Conservation (phyloP, 2,329 filamentous ascomycete genomes). For the Colletotrichum lindemuthianum region DNA sequence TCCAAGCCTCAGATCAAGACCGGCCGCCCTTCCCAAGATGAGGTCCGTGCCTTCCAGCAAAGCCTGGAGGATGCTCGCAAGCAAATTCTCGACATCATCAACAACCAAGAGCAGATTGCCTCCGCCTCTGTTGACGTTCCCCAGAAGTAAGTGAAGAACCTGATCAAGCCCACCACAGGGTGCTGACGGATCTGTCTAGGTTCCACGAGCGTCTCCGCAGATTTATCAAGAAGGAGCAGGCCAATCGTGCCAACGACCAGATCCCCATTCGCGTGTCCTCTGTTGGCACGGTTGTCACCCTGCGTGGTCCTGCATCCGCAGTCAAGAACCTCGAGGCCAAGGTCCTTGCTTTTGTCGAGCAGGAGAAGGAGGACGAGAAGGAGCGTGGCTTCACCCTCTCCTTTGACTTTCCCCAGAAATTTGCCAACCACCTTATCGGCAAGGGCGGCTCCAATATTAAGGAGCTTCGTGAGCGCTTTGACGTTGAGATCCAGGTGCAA, state of each 20-base stretch:
- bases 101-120: constrained; percentile 66
- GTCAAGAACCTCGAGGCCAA: constrained; percentile 79
- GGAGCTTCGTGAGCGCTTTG: constrained; percentile 73
- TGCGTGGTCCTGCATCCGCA: constrained; percentile 79
- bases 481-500: constrained; percentile 85
- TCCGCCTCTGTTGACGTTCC: constrained; percentile 66
- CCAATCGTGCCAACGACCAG: constrained; percentile 63
- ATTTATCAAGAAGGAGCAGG: constrained; percentile 74
- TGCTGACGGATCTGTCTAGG: constrained; percentile 46
- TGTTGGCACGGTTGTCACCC: constrained; percentile 69
- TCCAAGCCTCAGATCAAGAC: constrained; percentile 37
- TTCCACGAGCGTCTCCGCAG: constrained; percentile 71
- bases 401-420: constrained; percentile 96
- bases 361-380: constrained; percentile 92
- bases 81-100: constrained; percentile 67
- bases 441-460: constrained; percentile 74
- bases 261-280: constrained; percentile 70
- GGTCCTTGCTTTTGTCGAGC: constrained; percentile 81
- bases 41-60: constrained; percentile 64
- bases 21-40: constrained; percentile 46
- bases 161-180: background rate
- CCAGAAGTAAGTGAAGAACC: constrained; percentile 54
- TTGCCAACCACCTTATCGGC: constrained; percentile 83
- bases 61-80: constrained; percentile 65
- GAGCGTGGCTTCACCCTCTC: constrained; percentile 87